These are phyloP conservation scores for Carex parvula DNA, from an alignment of 176 grass and related monocot species.

Conservation along the genomic window DNA sequence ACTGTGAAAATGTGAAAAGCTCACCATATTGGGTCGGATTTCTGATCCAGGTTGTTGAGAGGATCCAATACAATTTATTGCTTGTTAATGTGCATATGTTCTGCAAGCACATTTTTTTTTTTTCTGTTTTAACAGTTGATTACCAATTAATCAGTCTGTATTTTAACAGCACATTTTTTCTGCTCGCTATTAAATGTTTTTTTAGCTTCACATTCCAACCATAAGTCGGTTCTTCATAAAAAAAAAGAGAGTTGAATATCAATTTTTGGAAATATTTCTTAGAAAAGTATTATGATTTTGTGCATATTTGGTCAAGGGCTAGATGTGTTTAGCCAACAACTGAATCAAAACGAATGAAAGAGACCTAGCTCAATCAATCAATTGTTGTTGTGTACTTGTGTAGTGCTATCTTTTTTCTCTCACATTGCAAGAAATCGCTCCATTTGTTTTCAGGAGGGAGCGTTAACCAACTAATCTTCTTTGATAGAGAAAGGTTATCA, in stretches of 20 bases:
- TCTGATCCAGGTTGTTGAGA: neutral
- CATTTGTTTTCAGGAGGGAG: slow-evolving; percentile 19
- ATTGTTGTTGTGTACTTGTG: slow-evolving; percentile 13
- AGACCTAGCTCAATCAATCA: neutral
- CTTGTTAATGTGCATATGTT: neutral
- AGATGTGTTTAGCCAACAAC: slow-evolving; percentile 10
- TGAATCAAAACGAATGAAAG: neutral
- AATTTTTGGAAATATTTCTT: neutral
- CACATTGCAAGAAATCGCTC: neutral
- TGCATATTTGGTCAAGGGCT: neutral
- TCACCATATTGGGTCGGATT: slow-evolving; percentile 5
- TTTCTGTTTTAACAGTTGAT: neutral
- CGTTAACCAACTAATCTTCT: slow-evolving; percentile 10
- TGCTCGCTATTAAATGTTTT: neutral
- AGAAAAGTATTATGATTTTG: neutral
- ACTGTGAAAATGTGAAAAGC: neutral
- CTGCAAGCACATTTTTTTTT: too few relatives aligned
- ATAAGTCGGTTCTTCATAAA: neutral
- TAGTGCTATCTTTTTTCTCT: slow-evolving; percentile 1
- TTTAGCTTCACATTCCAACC: neutral
- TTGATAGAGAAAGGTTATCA: neutral
- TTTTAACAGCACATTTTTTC: neutral
- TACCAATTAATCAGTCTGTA: neutral
- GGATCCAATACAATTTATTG: neutral
- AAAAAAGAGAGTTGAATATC: neutral